These are phyloP conservation scores for Phaeotremella skinneri DNA, from an alignment of 768 basidiomycete genomes.

Conservation along the genomic window DNA sequence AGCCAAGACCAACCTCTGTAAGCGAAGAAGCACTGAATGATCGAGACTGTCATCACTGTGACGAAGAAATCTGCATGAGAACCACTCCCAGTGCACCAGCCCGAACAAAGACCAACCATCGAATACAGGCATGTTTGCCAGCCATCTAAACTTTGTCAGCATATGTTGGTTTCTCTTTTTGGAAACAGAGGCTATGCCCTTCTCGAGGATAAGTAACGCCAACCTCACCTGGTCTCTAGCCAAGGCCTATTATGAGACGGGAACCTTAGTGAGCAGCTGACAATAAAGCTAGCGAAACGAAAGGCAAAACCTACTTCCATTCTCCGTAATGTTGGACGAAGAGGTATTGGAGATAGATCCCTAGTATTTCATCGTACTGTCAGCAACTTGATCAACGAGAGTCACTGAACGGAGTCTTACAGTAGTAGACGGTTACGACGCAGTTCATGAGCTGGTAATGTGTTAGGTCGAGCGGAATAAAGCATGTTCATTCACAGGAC, in stretches of 20 bases:
- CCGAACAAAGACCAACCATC: conserved; percentile 7
- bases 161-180: not conserved
- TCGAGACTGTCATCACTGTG: not conserved
- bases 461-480: too few relatives aligned
- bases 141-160: conserved; percentile 9
- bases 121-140: conserved; percentile 14
- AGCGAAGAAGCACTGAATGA: conserved; percentile 28
- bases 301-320: too few relatives aligned
- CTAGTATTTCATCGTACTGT: not conserved
- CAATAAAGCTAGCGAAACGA: too few relatives aligned
- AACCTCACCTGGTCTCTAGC: not conserved
- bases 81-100: not conserved
- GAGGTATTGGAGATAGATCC: conserved; percentile 29
- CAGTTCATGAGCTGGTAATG: conserved; percentile 21
- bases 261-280: conserved; percentile 10
- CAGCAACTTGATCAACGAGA: not conserved
- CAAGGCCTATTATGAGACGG: not conserved
- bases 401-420: conserved; percentile 11
- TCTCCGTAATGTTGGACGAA: conserved; percentile 29
- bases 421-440: conserved; percentile 27
- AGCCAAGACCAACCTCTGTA: too few relatives aligned
- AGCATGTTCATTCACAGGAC: too few relatives aligned
- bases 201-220: too few relatives aligned
- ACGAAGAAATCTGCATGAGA: not conserved
- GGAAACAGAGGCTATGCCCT: not conserved